These are phyloP conservation scores for Cordyceps pruinosa DNA, from an alignment of 2,329 filamentous ascomycete genomes.

Conservation along the genomic window DNA sequence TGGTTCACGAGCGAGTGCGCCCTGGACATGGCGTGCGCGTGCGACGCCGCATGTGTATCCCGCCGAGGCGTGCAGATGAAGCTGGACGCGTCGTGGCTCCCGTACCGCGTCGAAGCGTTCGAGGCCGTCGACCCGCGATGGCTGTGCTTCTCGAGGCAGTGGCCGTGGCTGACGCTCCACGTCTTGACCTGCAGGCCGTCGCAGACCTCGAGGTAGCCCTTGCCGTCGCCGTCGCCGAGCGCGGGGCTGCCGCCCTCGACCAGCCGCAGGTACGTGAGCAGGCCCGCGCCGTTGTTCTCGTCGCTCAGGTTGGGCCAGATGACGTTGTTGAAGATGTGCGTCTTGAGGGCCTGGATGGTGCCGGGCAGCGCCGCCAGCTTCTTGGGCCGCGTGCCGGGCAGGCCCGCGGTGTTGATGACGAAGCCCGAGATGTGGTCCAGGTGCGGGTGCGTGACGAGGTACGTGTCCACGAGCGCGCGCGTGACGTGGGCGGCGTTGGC, in stretches of 20 bases:
- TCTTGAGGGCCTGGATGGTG: slow-evolving; percentile 88
- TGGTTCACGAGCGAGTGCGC: slow-evolving; percentile 27
- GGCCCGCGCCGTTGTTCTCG: slow-evolving; percentile 87
- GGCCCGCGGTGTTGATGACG: slow-evolving; percentile 84
- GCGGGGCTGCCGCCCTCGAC: slow-evolving; percentile 83
- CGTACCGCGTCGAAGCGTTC: slow-evolving; percentile 42
- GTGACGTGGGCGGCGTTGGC: slow-evolving; percentile 80
- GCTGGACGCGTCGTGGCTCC: slow-evolving; percentile 41
- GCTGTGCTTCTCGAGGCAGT: slow-evolving; percentile 68
- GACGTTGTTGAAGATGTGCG: slow-evolving; percentile 93
- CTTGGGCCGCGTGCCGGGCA: slow-evolving; percentile 76
- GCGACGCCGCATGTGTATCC: slow-evolving; percentile 18
- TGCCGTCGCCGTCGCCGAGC: slow-evolving; percentile 69
- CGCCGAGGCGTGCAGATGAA: slow-evolving; percentile 23
- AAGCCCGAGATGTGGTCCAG: slow-evolving; percentile 89
- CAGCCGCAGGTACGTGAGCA: slow-evolving; percentile 84
- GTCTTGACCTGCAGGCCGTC: slow-evolving; percentile 85
- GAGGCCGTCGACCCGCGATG: slow-evolving; percentile 52
- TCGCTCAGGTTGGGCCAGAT: slow-evolving; percentile 98
- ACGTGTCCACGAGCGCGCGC: slow-evolving; percentile 72
- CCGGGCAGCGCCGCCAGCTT: slow-evolving; percentile 76
- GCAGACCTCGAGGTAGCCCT: slow-evolving; percentile 81
- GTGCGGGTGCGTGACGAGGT: slow-evolving; percentile 94
- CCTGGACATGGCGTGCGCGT: slow-evolving; percentile 13
- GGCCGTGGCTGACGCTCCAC: slow-evolving; percentile 82